Evolutionary conservation across 139 green algal genomes (phyloP).

Genomic region (Penium margaritaceum): DNA sequence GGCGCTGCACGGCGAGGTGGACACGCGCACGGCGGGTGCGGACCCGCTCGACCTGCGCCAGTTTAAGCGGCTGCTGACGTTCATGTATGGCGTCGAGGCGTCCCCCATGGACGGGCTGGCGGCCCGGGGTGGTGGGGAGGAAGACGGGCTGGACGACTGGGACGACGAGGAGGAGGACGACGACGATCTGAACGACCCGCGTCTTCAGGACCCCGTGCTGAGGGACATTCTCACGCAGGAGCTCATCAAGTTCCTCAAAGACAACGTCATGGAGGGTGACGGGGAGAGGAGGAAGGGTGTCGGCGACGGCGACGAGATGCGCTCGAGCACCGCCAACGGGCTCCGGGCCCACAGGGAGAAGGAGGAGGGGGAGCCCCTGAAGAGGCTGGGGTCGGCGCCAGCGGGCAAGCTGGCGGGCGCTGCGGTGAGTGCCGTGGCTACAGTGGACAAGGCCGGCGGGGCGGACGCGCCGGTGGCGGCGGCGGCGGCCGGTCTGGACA

Average conservation of each 20-base stretch:
- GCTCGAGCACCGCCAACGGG: neutral
- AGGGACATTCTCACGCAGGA: constrained; percentile 1
- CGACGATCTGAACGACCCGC: neutral
- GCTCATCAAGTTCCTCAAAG: neutral
- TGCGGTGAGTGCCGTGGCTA: neutral
- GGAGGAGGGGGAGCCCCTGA: neutral
- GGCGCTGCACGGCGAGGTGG: constrained; percentile 1
- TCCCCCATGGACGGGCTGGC: too few species aligned
- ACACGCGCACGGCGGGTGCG: neutral
- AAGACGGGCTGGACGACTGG: too few species aligned
- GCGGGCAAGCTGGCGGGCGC: neutral
- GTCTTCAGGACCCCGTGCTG: neutral
- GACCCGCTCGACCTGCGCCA: neutral
- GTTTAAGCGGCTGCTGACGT: constrained; percentile 2
- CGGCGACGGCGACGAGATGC: neutral
- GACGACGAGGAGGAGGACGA: neutral
- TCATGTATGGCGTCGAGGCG: neutral
- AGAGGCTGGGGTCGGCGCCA: neutral
- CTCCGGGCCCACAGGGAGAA: too few species aligned
- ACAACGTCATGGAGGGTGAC: neutral
- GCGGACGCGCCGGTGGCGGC: neutral
- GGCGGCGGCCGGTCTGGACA: neutral
- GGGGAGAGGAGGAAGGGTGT: neutral
- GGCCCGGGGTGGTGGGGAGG: too few species aligned
- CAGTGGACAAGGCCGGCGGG: neutral